phyloP scores from a whole-genome alignment of 2,329 filamentous ascomycete species.

The Onygenales sp. region DNA sequence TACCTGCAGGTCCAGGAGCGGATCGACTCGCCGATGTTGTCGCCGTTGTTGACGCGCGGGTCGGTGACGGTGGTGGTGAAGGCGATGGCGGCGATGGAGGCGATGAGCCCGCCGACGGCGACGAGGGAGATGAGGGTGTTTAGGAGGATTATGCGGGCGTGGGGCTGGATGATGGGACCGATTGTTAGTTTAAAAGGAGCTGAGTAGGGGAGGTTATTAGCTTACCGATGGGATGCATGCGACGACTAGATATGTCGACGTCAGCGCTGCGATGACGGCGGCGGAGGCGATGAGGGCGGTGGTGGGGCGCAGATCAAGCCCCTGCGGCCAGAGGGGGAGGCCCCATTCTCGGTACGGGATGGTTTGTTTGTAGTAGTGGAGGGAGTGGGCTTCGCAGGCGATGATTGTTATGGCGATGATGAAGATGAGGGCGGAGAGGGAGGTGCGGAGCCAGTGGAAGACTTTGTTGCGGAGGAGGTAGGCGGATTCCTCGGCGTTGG shows the following conservation, averaged over 20 bases:
- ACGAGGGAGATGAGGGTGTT: constrained; percentile 25
- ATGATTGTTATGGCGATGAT: constrained; percentile 22
- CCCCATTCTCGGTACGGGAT: constrained; percentile 22
- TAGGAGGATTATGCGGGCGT: constrained; percentile 24
- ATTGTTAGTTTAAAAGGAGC: not conserved
- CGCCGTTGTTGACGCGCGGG: constrained; percentile 19
- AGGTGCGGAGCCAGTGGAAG: constrained; percentile 26
- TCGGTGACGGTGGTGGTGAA: constrained; percentile 23
- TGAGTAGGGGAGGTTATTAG: not conserved
- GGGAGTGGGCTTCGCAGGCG: constrained; percentile 28
- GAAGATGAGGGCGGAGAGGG: constrained; percentile 24
- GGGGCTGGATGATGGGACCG: constrained; percentile 17
- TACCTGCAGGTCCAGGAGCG: constrained; percentile 35
- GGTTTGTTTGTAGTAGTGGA: constrained; percentile 30
- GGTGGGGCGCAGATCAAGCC: constrained; percentile 32
- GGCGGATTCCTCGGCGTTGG: constrained; percentile 26
- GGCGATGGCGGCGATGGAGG: constrained; percentile 22
- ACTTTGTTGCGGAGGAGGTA: constrained; percentile 25
- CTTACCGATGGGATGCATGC: constrained; percentile 29
- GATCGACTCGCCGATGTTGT: constrained; percentile 26
- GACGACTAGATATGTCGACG: constrained; percentile 22
- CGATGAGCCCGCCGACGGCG: constrained; percentile 27
- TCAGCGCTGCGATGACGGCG: constrained; percentile 24
- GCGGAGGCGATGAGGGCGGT: constrained; percentile 28
- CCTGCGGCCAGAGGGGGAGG: constrained; percentile 33